A percentile compares a stretch with the other conserved stretches of the same genome.
phyloP scores from a whole-genome alignment of 208 protist genomes.

The Acanthamoeba divionensis region DNA sequence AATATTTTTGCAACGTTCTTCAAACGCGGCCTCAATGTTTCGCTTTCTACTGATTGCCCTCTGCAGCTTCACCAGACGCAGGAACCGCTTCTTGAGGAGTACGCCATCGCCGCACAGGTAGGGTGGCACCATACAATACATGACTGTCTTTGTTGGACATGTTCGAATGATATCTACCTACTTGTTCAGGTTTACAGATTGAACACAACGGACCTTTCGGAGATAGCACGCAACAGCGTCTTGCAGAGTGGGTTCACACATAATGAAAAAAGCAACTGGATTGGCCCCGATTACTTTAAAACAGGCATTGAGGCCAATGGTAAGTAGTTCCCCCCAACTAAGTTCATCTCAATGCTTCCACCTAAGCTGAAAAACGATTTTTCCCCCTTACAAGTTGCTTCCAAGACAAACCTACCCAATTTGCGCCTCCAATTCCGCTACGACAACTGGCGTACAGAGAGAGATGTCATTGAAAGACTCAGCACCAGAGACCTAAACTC shows the following conservation, averaged over 20 bases:
- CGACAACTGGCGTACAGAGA: background rate
- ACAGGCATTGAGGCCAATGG: background rate
- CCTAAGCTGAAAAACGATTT: background rate
- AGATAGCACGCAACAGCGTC: constrained; percentile 97
- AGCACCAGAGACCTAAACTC: background rate
- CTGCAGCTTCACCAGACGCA: constrained; percentile 95
- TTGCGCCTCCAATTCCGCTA: constrained; percentile 12
- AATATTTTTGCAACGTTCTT: constrained; percentile 96
- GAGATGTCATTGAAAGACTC: background rate
- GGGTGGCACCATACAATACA: background rate
- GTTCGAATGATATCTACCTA: background rate
- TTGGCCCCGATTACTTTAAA: constrained; percentile 77
- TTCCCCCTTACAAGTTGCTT: background rate
- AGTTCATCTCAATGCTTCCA: background rate
- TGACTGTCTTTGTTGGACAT: background rate
- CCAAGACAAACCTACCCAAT: constrained; percentile 49
- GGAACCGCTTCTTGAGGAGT: constrained; percentile 98
- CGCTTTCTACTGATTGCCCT: constrained; percentile 96
- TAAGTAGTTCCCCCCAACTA: background rate
- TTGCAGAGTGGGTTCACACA: constrained; percentile 92
- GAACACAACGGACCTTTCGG: constrained; percentile 93
- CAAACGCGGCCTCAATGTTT: constrained; percentile 93
- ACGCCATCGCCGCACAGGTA: constrained; percentile 94
- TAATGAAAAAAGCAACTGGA: constrained; percentile 89
- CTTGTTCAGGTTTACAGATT: constrained; percentile 85